A percentile compares a stretch with the other conserved stretches of the same genome.
Evolutionary conservation across 306 rosid species (phyloP).

Genomic region (Astragalus glycyphyllos): DNA sequence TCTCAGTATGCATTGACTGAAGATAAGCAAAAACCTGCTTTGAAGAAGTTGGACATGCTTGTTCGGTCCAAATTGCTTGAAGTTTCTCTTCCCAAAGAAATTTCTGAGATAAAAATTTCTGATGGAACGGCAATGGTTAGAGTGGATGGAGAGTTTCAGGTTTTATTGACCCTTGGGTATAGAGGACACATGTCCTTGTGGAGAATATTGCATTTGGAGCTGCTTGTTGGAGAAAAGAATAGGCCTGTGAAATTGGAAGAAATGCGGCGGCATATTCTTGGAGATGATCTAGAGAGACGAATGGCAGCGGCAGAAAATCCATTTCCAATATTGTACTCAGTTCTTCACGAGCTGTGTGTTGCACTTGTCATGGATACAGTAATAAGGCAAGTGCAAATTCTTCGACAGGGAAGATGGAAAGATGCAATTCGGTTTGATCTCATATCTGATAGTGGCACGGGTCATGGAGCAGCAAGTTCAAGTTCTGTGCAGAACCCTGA

Average conservation of each 20-base stretch:
- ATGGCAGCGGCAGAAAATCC: slow-evolving; percentile 96
- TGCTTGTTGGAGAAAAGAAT: slow-evolving; percentile 91
- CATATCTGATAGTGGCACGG: slow-evolving; percentile 67
- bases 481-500: slow-evolving; percentile 77
- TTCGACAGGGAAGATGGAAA: slow-evolving; percentile 96
- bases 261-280: slow-evolving; percentile 68
- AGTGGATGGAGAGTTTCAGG: slow-evolving; percentile 93
- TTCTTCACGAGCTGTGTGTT: slow-evolving; percentile 92
- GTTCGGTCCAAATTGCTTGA: slow-evolving; percentile 91
- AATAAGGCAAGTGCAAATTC: slow-evolving; percentile 84
- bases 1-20: slow-evolving; percentile 73
- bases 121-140: slow-evolving; percentile 82
- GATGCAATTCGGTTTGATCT: slow-evolving; percentile 94
- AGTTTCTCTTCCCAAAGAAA: slow-evolving; percentile 79
- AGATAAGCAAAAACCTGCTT: slow-evolving; percentile 86
- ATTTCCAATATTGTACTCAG: slow-evolving; percentile 71
- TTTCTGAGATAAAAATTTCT: slow-evolving; percentile 72
- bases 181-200: slow-evolving; percentile 94
- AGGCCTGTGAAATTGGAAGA: slow-evolving; percentile 75
- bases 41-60: slow-evolving; percentile 87
- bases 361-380: slow-evolving; percentile 93
- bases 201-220: slow-evolving; percentile 96
- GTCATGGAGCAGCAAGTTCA: slow-evolving; percentile 74
- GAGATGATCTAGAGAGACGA: slow-evolving; percentile 96
- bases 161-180: slow-evolving; percentile 89